These are phyloP conservation scores for Parasarocladium wereldwijsianum DNA, from an alignment of 2,329 filamentous ascomycete genomes.

Conservation along the genomic window DNA sequence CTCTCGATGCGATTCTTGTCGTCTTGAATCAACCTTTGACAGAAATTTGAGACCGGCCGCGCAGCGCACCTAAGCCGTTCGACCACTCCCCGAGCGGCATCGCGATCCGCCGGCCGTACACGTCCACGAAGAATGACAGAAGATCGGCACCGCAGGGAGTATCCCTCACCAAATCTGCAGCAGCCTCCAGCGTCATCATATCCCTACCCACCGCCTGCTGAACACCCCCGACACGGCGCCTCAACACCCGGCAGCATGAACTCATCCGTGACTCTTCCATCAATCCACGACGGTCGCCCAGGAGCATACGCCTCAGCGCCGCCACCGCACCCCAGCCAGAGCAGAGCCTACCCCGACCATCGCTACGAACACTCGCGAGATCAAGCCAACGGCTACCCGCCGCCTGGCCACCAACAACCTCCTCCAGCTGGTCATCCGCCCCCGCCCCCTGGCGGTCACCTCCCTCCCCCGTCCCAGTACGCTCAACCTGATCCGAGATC, in stretches of 20 bases:
- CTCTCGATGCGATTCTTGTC: too few relatives aligned
- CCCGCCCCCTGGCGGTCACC: slow-evolving; percentile 11
- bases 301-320: slow-evolving; percentile 18
- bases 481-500: slow-evolving; percentile 18
- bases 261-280: slow-evolving; percentile 29
- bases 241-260: slow-evolving; percentile 22
- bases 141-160: slow-evolving; percentile 22
- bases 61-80: not conserved
- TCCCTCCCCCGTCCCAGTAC: slow-evolving; percentile 22
- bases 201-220: not conserved
- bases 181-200: not conserved
- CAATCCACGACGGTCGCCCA: slow-evolving; percentile 31
- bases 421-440: too few relatives aligned
- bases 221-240: slow-evolving; percentile 7
- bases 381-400: slow-evolving; percentile 30
- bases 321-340: slow-evolving; percentile 11
- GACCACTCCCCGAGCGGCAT: slow-evolving; percentile 1
- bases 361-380: slow-evolving; percentile 26
- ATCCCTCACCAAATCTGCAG: slow-evolving; percentile 16
- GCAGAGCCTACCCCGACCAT: slow-evolving; percentile 19
- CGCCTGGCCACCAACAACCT: slow-evolving; percentile 16
- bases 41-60: slow-evolving; percentile 5
- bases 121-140: slow-evolving; percentile 24
- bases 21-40: too few relatives aligned
- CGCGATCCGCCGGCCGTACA: too few relatives aligned